Conservation (phyloP, 768 basidiomycete species). For the Lentinula detonsa region DNA sequence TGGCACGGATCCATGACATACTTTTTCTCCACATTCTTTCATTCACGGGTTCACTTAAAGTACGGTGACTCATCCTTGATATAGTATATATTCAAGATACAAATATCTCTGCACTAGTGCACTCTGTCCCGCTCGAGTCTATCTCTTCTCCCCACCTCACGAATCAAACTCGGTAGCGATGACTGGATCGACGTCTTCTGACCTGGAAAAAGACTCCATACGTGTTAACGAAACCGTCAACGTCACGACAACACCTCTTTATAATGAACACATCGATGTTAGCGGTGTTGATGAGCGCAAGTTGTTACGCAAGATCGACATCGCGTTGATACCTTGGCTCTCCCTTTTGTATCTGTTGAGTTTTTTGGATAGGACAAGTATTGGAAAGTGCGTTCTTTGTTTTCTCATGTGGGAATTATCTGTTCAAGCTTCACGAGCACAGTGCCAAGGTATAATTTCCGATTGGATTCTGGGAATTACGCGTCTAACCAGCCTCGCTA, state of each 20-base stretch:
- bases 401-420: conserved; percentile 12
- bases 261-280: conserved; percentile 48
- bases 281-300: conserved; percentile 63
- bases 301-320: conserved; percentile 64
- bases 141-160: background rate
- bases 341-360: conserved; percentile 73
- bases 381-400: conserved; percentile 34
- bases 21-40: background rate
- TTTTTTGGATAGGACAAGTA: conserved; percentile 57
- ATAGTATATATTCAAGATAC: background rate
- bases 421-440: conserved; percentile 10
- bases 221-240: conserved; percentile 13
- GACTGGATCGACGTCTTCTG: conserved; percentile 12
- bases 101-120: background rate
- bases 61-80: background rate
- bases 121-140: background rate
- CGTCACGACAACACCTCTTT: conserved; percentile 18
- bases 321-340: conserved; percentile 63
- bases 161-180: background rate
- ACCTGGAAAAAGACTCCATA: conserved; percentile 26
- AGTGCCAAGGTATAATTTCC: conserved; percentile 38
- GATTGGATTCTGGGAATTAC: background rate
- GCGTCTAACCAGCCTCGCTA: conserved; percentile 15
- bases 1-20: background rate
- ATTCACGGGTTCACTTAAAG: background rate